Conservation (phyloP, 2,329 filamentous ascomycete genomes). For the Aspergillus floridensis region DNA sequence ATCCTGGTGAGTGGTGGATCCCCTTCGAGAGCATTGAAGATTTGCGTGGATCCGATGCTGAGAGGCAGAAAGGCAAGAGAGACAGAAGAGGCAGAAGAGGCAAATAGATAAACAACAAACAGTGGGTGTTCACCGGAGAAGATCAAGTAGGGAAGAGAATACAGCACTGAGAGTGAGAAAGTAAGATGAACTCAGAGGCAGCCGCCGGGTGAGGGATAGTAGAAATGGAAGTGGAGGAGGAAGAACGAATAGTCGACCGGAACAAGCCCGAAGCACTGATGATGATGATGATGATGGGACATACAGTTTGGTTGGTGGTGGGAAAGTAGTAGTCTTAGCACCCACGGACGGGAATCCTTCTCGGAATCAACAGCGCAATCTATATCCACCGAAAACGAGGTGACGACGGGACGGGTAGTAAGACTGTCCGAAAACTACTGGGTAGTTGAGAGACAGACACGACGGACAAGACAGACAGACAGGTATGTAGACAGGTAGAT, state of each 20-base stretch:
- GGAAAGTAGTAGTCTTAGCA: neutral
- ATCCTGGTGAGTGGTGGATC: conserved; percentile 7
- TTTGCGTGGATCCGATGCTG: neutral
- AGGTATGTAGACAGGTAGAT: neutral
- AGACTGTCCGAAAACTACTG: neutral
- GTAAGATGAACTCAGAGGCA: neutral
- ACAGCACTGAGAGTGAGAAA: neutral
- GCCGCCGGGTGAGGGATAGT: neutral
- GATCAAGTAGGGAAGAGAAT: neutral
- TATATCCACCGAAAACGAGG: conserved; percentile 4
- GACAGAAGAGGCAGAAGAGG: neutral
- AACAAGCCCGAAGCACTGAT: conserved; percentile 1
- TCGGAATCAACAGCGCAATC: conserved; percentile 2
- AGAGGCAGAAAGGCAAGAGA: neutral
- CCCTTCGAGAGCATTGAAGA: conserved; percentile 2
- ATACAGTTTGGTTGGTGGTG: conserved; percentile 5
- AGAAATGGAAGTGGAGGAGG: neutral
- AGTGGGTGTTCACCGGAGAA: neutral
- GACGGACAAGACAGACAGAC: neutral
- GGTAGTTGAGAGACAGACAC: neutral
- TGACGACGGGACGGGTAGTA: neutral
- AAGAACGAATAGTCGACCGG: neutral
- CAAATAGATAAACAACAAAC: neutral
- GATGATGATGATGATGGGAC: neutral
- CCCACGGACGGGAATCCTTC: neutral